phyloP scores from a whole-genome alignment of 805 yeast species.

The Nakazawaea peltata region DNA sequence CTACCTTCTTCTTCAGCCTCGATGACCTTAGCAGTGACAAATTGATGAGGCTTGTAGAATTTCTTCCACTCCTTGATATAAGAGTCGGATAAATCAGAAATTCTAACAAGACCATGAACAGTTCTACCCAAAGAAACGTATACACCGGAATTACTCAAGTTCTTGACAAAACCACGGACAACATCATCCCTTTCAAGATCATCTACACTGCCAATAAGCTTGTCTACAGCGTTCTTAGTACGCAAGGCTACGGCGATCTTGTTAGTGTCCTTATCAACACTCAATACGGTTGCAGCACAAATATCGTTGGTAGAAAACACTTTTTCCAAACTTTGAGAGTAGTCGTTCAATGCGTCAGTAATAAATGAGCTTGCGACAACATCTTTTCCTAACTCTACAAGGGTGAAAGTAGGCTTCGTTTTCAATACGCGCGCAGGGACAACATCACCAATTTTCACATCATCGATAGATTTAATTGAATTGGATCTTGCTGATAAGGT shows the following conservation, averaged over 20 bases:
- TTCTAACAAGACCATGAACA: conserved; percentile 72
- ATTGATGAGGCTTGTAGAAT: conserved; percentile 60
- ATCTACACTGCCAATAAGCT: conserved; percentile 33
- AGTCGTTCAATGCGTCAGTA: conserved; percentile 73
- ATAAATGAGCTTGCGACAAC: conserved; percentile 59
- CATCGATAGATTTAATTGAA: conserved; percentile 33
- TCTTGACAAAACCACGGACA: conserved; percentile 75
- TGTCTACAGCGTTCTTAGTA: conserved; percentile 41
- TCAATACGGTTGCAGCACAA: conserved; percentile 47
- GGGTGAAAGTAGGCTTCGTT: conserved; percentile 49
- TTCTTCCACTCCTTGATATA: conserved; percentile 85
- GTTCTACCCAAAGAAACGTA: conserved; percentile 69
- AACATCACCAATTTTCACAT: conserved; percentile 44
- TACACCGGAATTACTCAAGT: conserved; percentile 66
- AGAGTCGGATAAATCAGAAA: conserved; percentile 74
- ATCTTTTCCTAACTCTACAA: conserved; percentile 61
- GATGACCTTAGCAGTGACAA: conserved; percentile 66
- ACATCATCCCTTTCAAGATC: conserved; percentile 65
- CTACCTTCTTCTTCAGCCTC: conserved; percentile 54
- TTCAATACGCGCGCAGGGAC: conserved; percentile 58
- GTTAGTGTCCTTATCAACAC: conserved; percentile 36
- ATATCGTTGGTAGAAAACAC: conserved; percentile 43
- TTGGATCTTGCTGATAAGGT: conserved; percentile 39
- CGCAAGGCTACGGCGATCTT: conserved; percentile 62
- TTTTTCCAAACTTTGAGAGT: conserved; percentile 41